Percentiles rank a stretch among this genome's conserved stretches.
Evolutionary conservation across 306 rosid species (phyloP).

Genomic region (Quercus bicolor): DNA sequence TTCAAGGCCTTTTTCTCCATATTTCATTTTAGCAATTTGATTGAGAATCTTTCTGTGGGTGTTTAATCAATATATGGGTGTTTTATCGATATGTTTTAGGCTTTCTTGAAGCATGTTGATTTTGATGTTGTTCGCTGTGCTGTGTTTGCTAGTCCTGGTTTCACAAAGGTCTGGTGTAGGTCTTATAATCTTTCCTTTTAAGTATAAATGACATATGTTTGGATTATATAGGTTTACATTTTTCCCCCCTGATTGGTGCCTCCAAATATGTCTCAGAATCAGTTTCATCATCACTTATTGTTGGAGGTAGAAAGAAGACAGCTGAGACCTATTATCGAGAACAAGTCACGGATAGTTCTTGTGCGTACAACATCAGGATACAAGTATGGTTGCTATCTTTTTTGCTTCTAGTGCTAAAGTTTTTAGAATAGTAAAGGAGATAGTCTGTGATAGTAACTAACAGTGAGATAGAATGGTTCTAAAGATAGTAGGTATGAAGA

Average conservation of each 20-base stretch:
- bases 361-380: constrained; percentile 86
- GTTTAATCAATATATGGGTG: background rate
- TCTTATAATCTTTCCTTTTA: constrained; percentile 9
- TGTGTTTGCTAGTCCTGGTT: constrained; percentile 98
- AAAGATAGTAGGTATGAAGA: too few species aligned
- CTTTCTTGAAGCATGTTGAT: constrained; percentile 90
- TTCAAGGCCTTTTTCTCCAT: background rate
- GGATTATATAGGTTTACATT: background rate
- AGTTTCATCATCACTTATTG: constrained; percentile 84
- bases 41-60: constrained; percentile 16
- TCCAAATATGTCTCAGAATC: constrained; percentile 59
- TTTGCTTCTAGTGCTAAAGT: constrained; percentile 11
- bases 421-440: background rate
- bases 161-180: constrained; percentile 62
- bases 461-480: background rate
- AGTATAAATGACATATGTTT: constrained; percentile 9
- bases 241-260: background rate
- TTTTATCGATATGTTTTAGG: constrained; percentile 45
- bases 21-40: constrained; percentile 2
- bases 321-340: constrained; percentile 81
- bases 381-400: constrained; percentile 55
- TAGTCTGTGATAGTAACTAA: background rate
- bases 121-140: constrained; percentile 91
- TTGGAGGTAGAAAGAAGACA: constrained; percentile 95
- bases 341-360: constrained; percentile 80